Percentiles rank a stretch among this genome's conserved stretches.
Conservation (phyloP, 1,139 yeast genomes). For the Nakaseomyces kungkrabaensis region DNA sequence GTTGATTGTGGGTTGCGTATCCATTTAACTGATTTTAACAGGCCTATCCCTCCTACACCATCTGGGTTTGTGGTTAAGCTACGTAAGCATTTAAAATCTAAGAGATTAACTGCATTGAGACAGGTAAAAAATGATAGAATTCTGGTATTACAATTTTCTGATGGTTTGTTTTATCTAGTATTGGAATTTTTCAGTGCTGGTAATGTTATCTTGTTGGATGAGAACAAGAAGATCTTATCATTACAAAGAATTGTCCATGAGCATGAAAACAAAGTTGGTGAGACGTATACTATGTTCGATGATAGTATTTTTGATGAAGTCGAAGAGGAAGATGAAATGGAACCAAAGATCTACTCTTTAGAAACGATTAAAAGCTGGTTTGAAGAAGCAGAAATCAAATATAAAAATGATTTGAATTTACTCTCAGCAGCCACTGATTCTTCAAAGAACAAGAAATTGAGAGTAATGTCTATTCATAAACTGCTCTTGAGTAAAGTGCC, state of each 20-base stretch:
- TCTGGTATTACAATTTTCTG: conserved; percentile 70
- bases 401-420: conserved; percentile 4
- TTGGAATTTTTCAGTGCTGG: conserved; percentile 95
- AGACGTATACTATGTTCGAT: conserved; percentile 53
- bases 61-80: conserved; percentile 77
- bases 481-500: conserved; percentile 59
- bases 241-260: conserved; percentile 73
- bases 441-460: conserved; percentile 30
- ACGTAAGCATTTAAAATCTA: conserved; percentile 75
- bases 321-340: conserved; percentile 1
- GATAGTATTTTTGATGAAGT: conserved; percentile 35
- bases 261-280: conserved; percentile 61
- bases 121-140: conserved; percentile 76
- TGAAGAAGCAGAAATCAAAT: conserved; percentile 31
- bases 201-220: conserved; percentile 69
- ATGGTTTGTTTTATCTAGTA: conserved; percentile 67
- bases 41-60: conserved; percentile 74
- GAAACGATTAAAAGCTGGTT: conserved; percentile 45
- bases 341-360: conserved; percentile 22
- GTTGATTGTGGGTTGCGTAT: conserved; percentile 82
- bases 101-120: conserved; percentile 61
- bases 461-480: conserved; percentile 58
- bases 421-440: conserved; percentile 12
- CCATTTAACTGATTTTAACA: conserved; percentile 69
- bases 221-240: conserved; percentile 55